Percentiles rank a stretch among this genome's conserved stretches.
phyloP scores from a whole-genome alignment of 768 basidiomycete genomes.

The Galerina marginata region DNA sequence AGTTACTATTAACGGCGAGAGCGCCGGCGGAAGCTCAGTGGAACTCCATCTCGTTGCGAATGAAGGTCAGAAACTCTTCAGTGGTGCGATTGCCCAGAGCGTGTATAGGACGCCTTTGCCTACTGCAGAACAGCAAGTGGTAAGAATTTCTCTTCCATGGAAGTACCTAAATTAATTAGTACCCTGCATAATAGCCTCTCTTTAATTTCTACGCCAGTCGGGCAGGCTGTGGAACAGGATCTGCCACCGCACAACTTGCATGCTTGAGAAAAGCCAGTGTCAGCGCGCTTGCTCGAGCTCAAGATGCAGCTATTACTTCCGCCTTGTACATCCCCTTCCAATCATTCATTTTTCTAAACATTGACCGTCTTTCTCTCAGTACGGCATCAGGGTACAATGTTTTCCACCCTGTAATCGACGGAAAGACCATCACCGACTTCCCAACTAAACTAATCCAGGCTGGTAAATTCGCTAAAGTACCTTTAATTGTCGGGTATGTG shows the following conservation, averaged over 20 bases:
- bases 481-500: constrained; percentile 63
- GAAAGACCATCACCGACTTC: constrained; percentile 52
- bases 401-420: constrained; percentile 64
- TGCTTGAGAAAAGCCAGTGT: constrained; percentile 57
- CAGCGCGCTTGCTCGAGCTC: constrained; percentile 56
- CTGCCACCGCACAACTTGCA: constrained; percentile 39
- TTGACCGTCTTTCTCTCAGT: constrained; percentile 22
- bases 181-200: constrained; percentile 40
- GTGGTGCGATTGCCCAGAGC: constrained; percentile 65
- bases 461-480: constrained; percentile 54
- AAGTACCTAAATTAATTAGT: background rate
- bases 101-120: constrained; percentile 59
- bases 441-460: constrained; percentile 51
- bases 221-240: constrained; percentile 53
- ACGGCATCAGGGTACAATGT: constrained; percentile 45
- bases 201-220: constrained; percentile 56
- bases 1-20: constrained; percentile 68
- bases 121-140: constrained; percentile 55
- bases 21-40: constrained; percentile 60
- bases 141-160: constrained; percentile 27
- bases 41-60: constrained; percentile 63
- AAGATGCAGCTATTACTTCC: constrained; percentile 49
- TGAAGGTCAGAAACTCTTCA: constrained; percentile 46
- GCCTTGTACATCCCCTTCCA: constrained; percentile 42
- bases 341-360: background rate